Conservation (phyloP, 2,329 filamentous ascomycete species). For the Pseudonectria foliicola region DNA sequence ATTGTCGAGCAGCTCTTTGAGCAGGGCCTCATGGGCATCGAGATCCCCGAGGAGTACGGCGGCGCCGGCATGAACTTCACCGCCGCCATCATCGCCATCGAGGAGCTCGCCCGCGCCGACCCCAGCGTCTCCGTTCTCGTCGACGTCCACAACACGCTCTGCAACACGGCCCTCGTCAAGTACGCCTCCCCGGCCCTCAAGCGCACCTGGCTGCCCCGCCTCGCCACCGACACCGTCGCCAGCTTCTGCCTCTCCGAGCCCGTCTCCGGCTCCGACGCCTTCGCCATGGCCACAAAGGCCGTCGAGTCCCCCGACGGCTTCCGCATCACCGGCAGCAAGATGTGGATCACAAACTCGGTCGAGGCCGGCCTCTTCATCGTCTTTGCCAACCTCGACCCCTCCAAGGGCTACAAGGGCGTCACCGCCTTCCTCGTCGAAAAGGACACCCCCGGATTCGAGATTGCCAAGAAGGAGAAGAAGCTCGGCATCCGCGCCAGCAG, state of each 20-base stretch:
- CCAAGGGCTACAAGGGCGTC: constrained; percentile 94
- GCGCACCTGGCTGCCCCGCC: constrained; percentile 80
- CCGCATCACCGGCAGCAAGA: constrained; percentile 85
- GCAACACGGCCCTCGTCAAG: constrained; percentile 87
- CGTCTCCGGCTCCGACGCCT: constrained; percentile 88
- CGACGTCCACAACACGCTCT: constrained; percentile 96
- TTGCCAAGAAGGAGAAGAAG: constrained; percentile 99
- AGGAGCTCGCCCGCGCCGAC: constrained; percentile 90
- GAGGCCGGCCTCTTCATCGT: constrained; percentile 96
- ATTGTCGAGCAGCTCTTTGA: constrained; percentile 93
- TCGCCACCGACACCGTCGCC: constrained; percentile 84
- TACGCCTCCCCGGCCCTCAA: constrained; percentile 71
- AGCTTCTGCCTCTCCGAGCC: constrained; percentile 93
- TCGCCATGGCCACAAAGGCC: constrained; percentile 87
- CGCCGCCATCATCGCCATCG: constrained; percentile 88
- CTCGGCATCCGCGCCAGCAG: constrained; percentile 92
- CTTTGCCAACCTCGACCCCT: constrained; percentile 89
- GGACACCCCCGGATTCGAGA: constrained; percentile 77
- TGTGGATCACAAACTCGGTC: constrained; percentile 99
- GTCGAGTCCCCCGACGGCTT: constrained; percentile 77
- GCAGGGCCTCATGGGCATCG: constrained; percentile 93
- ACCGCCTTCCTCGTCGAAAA: constrained; percentile 95
- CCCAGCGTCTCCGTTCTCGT: constrained; percentile 92
- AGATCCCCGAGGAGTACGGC: constrained; percentile 95
- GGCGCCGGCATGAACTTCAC: constrained; percentile 99